phyloP scores from a whole-genome alignment of 2,329 filamentous ascomycete species.

The Colletotrichum plurivorum region DNA sequence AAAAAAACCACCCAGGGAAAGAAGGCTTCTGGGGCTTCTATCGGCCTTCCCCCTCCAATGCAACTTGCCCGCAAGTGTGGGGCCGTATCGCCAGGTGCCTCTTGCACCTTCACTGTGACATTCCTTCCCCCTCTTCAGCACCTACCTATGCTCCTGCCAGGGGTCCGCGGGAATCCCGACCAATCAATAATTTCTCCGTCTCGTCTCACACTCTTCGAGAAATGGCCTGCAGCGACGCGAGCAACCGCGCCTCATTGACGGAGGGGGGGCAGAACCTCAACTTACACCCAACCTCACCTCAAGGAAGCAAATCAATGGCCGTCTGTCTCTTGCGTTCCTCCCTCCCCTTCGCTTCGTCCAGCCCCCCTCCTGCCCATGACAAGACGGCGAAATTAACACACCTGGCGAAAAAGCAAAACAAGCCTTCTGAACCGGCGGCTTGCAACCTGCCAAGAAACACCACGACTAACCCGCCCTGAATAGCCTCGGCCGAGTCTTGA shows the following conservation, averaged over 20 bases:
- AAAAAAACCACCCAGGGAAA: neutral
- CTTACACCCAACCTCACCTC: conserved; percentile 26
- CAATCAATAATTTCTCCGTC: conserved; percentile 40
- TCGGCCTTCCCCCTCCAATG: conserved; percentile 13
- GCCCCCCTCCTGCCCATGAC: neutral
- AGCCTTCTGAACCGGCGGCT: conserved; percentile 21
- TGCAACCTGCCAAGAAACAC: conserved; percentile 19
- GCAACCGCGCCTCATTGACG: conserved; percentile 9
- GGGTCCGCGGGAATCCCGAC: conserved; percentile 4
- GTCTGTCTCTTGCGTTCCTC: neutral
- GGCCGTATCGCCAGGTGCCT: conserved; percentile 1
- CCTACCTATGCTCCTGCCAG: neutral
- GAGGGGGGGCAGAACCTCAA: conserved; percentile 7
- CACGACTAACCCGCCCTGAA: neutral
- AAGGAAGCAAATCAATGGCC: neutral
- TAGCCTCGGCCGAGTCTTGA: conserved; percentile 11
- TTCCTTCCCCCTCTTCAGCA: neutral
- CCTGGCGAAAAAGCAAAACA: neutral
- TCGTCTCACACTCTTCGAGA: conserved; percentile 14
- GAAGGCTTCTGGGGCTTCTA: conserved; percentile 9
- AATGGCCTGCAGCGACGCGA: neutral
- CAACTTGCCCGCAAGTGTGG: conserved; percentile 24
- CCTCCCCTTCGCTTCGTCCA: neutral
- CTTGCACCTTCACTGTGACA: neutral
- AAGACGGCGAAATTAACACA: conserved; percentile 7